phyloP scores from a whole-genome alignment of 768 basidiomycete genomes.

The Panaeolus cyanescens region DNA sequence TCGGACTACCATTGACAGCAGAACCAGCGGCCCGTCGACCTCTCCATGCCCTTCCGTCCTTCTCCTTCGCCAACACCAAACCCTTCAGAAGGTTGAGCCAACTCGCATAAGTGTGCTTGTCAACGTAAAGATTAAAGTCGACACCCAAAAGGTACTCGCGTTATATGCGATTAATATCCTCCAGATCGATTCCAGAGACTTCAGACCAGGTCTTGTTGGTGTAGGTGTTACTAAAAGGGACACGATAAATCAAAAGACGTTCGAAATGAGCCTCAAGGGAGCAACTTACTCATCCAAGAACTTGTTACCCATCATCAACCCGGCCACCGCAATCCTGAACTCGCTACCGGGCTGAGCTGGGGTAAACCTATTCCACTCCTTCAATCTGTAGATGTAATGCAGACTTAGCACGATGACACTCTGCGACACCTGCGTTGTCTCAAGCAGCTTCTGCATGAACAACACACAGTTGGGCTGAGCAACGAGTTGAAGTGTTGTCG shows the following conservation, averaged over 20 bases:
- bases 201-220: conserved; percentile 98
- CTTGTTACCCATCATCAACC: conserved; percentile 97
- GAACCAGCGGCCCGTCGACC: conserved; percentile 1
- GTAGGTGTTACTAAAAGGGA: conserved; percentile 84
- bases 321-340: conserved; percentile 86
- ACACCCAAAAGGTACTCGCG: conserved; percentile 83
- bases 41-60: conserved; percentile 35
- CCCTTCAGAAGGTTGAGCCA: conserved; percentile 87
- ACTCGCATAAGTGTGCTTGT: conserved; percentile 73
- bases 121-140: conserved; percentile 79
- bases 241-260: conserved; percentile 7
- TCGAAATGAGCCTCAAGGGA: conserved; percentile 6
- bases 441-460: conserved; percentile 91
- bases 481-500: conserved; percentile 64
- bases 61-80: conserved; percentile 77
- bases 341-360: conserved; percentile 80
- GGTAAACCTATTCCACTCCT: conserved; percentile 70
- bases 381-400: conserved; percentile 87
- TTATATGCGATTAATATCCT: conserved; percentile 92
- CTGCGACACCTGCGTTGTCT: conserved; percentile 94
- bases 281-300: conserved; percentile 83
- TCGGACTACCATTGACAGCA: background rate
- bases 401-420: conserved; percentile 89
- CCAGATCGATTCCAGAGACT: conserved; percentile 82
- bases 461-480: conserved; percentile 75